Percentiles rank a stretch among this genome's conserved stretches.
phyloP scores from a whole-genome alignment of 345 rosid genomes.

The Ceriops tagal region DNA sequence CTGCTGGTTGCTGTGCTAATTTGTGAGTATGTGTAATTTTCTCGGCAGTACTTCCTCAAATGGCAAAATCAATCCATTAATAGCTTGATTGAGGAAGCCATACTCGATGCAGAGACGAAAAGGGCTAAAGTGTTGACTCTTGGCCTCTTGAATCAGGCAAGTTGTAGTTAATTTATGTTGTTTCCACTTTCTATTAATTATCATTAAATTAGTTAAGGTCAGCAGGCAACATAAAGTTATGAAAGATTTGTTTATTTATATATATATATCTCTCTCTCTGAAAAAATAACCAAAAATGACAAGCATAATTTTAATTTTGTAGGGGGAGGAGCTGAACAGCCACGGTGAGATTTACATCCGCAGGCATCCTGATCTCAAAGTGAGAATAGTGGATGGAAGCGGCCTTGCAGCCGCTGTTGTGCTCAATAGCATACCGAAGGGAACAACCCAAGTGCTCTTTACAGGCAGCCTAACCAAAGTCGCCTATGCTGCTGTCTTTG shows the following conservation, averaged over 20 bases:
- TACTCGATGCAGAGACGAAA: slow-evolving; percentile 49
- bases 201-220: too few relatives aligned
- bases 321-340: slow-evolving; percentile 55
- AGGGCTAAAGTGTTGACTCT: slow-evolving; percentile 58
- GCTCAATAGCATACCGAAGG: slow-evolving; percentile 50
- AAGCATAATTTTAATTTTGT: neutral
- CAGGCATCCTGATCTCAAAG: slow-evolving; percentile 42
- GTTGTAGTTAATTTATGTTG: neutral
- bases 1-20: neutral
- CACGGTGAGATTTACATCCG: slow-evolving; percentile 45
- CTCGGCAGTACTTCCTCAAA: slow-evolving; percentile 37
- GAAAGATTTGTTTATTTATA: too few relatives aligned
- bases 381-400: slow-evolving; percentile 65
- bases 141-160: slow-evolving; percentile 64
- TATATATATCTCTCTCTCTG: too few relatives aligned
- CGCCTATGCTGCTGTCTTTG: slow-evolving; percentile 42
- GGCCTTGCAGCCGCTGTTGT: slow-evolving; percentile 55
- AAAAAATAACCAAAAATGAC: neutral
- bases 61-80: slow-evolving; percentile 42
- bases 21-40: neutral
- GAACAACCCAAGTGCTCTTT: slow-evolving; percentile 43
- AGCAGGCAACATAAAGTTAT: too few relatives aligned
- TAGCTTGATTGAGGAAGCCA: slow-evolving; percentile 51
- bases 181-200: too few relatives aligned
- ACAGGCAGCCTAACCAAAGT: slow-evolving; percentile 50